Evolutionary conservation across 179 eudicot species (phyloP), one percentile per base, ranked within the genome.

Genomic region (Nepenthes alata): DNA sequence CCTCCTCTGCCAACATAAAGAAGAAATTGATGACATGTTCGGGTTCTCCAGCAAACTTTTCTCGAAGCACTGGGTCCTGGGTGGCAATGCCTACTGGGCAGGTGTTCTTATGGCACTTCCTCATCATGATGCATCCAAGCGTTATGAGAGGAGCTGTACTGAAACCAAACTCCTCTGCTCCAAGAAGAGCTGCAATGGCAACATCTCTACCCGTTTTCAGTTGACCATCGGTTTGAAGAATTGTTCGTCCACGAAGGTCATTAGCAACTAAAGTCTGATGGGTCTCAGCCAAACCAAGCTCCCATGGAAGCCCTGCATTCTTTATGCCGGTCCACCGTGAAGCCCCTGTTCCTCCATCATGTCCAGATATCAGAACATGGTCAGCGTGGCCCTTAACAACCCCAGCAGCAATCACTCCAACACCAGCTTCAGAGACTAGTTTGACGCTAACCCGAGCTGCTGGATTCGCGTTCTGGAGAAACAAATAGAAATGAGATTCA

Each of bases 251-350:
- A 58, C 99, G 95, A 47, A 95, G 96, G 67, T 88, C 88, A 62
- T 95, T 95, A 37, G 99, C 99, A 62, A 94, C 99, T 48, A 95
- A 77, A 34, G 99, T 95, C 72, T 95, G 99, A 73, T 95, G 99
- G 38, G 99, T 95, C 80, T 95, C 99, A 2, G 99, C 97, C 59
- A 95, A 75, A 53, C 99, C 99, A 70, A 94, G 96, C 75, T 95
- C 99, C 99, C 99, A 95, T 3, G 99, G 99, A 66, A 95, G 88
- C 57, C 99, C 99, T 49, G 99, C 99, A 77, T 80, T 85, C 80
- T 95, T 95, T 69, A 95, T 95, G 3, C 99, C 97, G n/a, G 97
- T 95, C 99, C 97, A 95, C 48, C 99, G 76, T 35, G 97, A 86
- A 56, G 97, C 99, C 6, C 99, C 99, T 2, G 99, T 95, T 37